phyloP scores from a whole-genome alignment of 108 stramenopile genomes.

The Hondaea fermentalgiana region DNA sequence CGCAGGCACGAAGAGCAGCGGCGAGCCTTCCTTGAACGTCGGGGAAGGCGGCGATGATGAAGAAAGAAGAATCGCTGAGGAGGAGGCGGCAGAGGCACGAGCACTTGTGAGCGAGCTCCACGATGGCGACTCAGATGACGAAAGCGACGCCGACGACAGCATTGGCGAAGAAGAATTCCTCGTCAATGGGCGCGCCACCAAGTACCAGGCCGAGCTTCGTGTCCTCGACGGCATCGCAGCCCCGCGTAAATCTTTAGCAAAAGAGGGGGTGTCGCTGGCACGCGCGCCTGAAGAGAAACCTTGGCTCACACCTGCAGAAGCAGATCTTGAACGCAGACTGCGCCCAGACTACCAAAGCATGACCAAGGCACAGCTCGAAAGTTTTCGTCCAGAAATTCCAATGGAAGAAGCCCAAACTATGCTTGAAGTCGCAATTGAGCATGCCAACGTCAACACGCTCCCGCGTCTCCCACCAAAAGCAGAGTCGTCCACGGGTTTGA shows the following conservation, averaged over 20 bases:
- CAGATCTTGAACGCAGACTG: background rate
- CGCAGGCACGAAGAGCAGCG: too few relatives aligned
- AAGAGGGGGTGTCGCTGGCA: background rate
- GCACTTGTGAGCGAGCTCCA: too few relatives aligned
- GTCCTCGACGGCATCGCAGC: background rate
- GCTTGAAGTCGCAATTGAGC: background rate
- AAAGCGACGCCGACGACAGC: background rate
- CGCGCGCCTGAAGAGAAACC: background rate
- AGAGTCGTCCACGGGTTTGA: background rate
- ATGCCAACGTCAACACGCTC: background rate
- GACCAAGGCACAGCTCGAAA: background rate
- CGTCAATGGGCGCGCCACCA: background rate
- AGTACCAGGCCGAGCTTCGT: background rate
- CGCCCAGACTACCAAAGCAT: background rate
- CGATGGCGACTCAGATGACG: background rate
- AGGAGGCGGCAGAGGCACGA: background rate
- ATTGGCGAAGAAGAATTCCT: background rate
- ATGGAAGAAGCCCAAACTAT: background rate
- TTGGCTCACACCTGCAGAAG: background rate
- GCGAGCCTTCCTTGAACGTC: too few relatives aligned
- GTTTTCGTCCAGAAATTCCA: background rate
- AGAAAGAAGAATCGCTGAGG: background rate
- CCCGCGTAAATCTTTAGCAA: background rate
- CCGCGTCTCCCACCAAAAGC: background rate
- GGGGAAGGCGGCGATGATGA: background rate